A percentile compares a stretch with the other conserved stretches of the same genome.
Conservation (phyloP, 2,329 filamentous ascomycete species). For the Hirsutella thompsonii region DNA sequence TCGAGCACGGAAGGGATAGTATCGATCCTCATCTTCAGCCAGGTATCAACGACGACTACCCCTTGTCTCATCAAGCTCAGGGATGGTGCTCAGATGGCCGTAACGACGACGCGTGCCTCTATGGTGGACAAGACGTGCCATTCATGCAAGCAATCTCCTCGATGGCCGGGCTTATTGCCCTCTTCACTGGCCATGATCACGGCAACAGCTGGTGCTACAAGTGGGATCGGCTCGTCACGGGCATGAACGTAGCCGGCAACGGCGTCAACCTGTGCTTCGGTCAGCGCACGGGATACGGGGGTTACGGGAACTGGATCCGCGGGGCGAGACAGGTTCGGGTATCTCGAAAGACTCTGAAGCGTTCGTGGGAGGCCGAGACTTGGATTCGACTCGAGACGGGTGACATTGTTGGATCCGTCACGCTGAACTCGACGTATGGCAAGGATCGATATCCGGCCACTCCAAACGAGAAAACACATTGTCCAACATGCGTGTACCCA, state of each 20-base stretch:
- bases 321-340: slow-evolving; percentile 45
- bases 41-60: slow-evolving; percentile 31
- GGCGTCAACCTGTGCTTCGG: slow-evolving; percentile 43
- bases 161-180: slow-evolving; percentile 39
- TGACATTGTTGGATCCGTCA: slow-evolving; percentile 34
- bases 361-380: slow-evolving; percentile 33
- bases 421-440: slow-evolving; percentile 47
- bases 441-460: slow-evolving; percentile 37
- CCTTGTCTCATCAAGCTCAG: slow-evolving; percentile 26
- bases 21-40: slow-evolving; percentile 25
- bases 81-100: slow-evolving; percentile 29
- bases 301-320: slow-evolving; percentile 52
- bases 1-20: slow-evolving; percentile 9
- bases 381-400: slow-evolving; percentile 50
- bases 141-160: slow-evolving; percentile 51
- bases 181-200: slow-evolving; percentile 58
- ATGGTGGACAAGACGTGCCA: slow-evolving; percentile 38
- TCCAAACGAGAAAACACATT: slow-evolving; percentile 20
- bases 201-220: slow-evolving; percentile 45
- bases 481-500: slow-evolving; percentile 10
- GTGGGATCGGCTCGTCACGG: slow-evolving; percentile 26
- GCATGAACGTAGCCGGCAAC: slow-evolving; percentile 23
- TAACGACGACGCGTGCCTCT: slow-evolving; percentile 22
- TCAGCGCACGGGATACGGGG: slow-evolving; percentile 57
- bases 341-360: slow-evolving; percentile 23